Percentiles rank a stretch among this genome's conserved stretches.
phyloP scores from a whole-genome alignment of 352 stramenopile species.

The Phytophthora pistaciae region DNA sequence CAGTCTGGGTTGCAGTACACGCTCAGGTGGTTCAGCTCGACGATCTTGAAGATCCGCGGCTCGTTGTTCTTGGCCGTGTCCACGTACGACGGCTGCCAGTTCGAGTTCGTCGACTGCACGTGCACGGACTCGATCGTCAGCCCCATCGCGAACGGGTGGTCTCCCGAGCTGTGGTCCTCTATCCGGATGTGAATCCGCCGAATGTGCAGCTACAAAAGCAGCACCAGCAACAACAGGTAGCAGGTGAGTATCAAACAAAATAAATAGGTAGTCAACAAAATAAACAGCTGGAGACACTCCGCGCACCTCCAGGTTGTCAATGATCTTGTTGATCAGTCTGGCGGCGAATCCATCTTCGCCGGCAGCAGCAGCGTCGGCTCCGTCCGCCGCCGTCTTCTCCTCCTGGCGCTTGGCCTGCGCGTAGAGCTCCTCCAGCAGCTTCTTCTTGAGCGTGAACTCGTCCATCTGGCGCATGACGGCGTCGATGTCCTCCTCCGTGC shows the following conservation, averaged over 20 bases:
- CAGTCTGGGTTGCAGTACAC: constrained; percentile 88
- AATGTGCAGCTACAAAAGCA: constrained; percentile 70
- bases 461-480: constrained; percentile 77
- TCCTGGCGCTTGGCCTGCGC: constrained; percentile 70
- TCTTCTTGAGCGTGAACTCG: constrained; percentile 87
- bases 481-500: constrained; percentile 85
- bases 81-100: constrained; percentile 88
- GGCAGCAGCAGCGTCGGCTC: background rate
- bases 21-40: constrained; percentile 90
- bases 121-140: constrained; percentile 89
- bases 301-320: constrained; percentile 87
- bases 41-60: constrained; percentile 90
- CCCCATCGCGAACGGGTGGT: constrained; percentile 85
- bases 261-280: background rate
- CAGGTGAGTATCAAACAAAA: constrained; percentile 2
- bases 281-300: background rate
- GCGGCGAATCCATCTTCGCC: constrained; percentile 77
- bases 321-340: constrained; percentile 89
- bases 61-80: constrained; percentile 82
- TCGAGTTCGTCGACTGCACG: constrained; percentile 88
- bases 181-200: constrained; percentile 87
- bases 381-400: constrained; percentile 40
- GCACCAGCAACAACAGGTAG: constrained; percentile 3
- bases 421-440: constrained; percentile 85
- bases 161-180: constrained; percentile 78